Evolutionary conservation across 768 basidiomycete species (phyloP), one percentile per base, ranked within the genome.

Genomic region (Mrakia gelida): DNA sequence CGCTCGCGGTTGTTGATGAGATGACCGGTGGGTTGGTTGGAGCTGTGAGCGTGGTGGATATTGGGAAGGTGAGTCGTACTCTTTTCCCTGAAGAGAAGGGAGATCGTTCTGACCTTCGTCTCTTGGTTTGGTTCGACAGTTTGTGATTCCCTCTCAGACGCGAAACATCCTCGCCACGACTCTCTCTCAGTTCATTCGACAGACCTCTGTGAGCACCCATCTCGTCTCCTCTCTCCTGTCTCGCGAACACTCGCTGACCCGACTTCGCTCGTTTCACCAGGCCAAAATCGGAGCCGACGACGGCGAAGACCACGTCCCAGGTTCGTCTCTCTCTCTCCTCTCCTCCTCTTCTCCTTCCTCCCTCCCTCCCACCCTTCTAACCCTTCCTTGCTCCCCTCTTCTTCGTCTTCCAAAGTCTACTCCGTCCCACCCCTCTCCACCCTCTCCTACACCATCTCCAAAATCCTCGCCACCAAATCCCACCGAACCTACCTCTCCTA

Each of bases 391-490:
- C n/a, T 11, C 45, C 11, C 45, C 45, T 45, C 49, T 52, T 7
- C 49, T 16, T 21, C 18, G 2, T 5, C 49, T 52, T 21, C 2
- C 3, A 18, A 10, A 26, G 67, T 70, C 38, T 70, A 70, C 38
- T 70, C 67, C 34, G 67, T 70, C 67, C 38, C 67, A n/a, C 67
- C 67, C 21, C 26, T 26, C 15, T 38, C 67, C 18, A 70, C 67
- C 15, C 67, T 70, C 38, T 70, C 67, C 15, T 70, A 70, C 38
- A 70, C 67, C 41, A 43, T 70, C 67, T 70, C 67, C 67, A 70
- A 70, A 45, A 41, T 70, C 38, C 67, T 70, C 38, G 67, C 67
- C 67, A 70, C 67, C 18, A 70, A 70, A 38, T 70, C 67, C 16
- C 67, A 70, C 67, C 41, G 67, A 38, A 70, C 41, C 26, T 70